Conservation (phyloP, 257 asterid genomes). For the Leptodermis oblonga region DNA sequence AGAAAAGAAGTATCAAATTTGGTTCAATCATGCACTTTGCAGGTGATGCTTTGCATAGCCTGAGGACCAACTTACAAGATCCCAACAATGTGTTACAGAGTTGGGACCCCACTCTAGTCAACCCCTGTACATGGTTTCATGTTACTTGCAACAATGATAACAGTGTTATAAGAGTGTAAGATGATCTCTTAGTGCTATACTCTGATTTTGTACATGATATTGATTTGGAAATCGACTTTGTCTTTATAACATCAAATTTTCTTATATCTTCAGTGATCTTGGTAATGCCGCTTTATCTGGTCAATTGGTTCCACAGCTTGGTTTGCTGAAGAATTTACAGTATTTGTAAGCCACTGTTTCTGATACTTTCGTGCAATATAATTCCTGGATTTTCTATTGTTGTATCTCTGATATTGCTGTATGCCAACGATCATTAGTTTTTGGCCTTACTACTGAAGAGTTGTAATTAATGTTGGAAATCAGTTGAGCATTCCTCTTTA, state of each 20-base stretch:
- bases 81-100: constrained; percentile 95
- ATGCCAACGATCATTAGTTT: neutral
- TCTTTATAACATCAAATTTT: constrained; percentile 14
- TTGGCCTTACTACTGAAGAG: neutral
- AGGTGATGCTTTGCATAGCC: constrained; percentile 96
- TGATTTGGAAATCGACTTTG: constrained; percentile 4
- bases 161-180: constrained; percentile 98
- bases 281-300: constrained; percentile 99
- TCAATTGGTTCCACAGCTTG: constrained; percentile 89
- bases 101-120: constrained; percentile 99
- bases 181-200: constrained; percentile 10
- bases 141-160: constrained; percentile 97
- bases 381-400: neutral
- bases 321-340: constrained; percentile 87
- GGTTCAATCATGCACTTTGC: constrained; percentile 16
- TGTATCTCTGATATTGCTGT: neutral
- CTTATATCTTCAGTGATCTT: constrained; percentile 60
- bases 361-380: constrained; percentile 2
- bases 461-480: neutral
- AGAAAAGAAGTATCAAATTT: constrained; percentile 10
- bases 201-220: constrained; percentile 4
- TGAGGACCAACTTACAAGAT: constrained; percentile 71
- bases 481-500: neutral
- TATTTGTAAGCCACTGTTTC: constrained; percentile 58
- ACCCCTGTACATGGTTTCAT: constrained; percentile 99